phyloP scores from a whole-genome alignment of 192 early-diverging fungal genomes.

The Gryganskiella cystojenkinii region DNA sequence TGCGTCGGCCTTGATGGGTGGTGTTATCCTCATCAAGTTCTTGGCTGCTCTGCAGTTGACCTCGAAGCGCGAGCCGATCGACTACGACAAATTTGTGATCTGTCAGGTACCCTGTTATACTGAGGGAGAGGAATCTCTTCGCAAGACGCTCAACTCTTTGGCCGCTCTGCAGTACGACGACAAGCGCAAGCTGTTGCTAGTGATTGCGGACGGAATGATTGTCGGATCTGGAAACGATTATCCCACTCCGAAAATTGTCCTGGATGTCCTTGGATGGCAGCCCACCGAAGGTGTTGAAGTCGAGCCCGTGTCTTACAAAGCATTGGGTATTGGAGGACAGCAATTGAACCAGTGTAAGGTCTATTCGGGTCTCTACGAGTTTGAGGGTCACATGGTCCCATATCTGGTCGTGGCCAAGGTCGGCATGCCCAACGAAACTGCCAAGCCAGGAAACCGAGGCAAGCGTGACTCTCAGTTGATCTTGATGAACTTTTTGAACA shows the following conservation, averaged over 20 bases:
- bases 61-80: conserved; percentile 70
- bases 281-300: conserved; percentile 61
- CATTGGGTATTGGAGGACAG: conserved; percentile 80
- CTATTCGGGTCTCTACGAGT: conserved; percentile 83
- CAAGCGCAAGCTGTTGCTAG: conserved; percentile 80
- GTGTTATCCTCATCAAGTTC: conserved; percentile 77
- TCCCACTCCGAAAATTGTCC: conserved; percentile 84
- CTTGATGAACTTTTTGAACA: conserved; percentile 84
- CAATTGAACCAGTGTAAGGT: conserved; percentile 87
- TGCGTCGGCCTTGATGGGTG: conserved; percentile 74
- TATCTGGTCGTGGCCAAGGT: conserved; percentile 86
- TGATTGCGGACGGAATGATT: conserved; percentile 87
- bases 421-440: conserved; percentile 74
- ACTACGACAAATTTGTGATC: conserved; percentile 83
- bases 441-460: conserved; percentile 85
- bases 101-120: conserved; percentile 88
- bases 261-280: conserved; percentile 77
- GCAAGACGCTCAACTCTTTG: conserved; percentile 80
- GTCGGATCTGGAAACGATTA: conserved; percentile 84
- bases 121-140: conserved; percentile 80
- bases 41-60: conserved; percentile 80
- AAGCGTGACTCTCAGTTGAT: conserved; percentile 91
- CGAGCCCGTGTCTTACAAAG: conserved; percentile 77
- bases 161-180: conserved; percentile 80
- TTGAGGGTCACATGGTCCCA: conserved; percentile 79